Conservation (phyloP, 2,329 filamentous ascomycete genomes). For the Cryoendolithus antarcticus region DNA sequence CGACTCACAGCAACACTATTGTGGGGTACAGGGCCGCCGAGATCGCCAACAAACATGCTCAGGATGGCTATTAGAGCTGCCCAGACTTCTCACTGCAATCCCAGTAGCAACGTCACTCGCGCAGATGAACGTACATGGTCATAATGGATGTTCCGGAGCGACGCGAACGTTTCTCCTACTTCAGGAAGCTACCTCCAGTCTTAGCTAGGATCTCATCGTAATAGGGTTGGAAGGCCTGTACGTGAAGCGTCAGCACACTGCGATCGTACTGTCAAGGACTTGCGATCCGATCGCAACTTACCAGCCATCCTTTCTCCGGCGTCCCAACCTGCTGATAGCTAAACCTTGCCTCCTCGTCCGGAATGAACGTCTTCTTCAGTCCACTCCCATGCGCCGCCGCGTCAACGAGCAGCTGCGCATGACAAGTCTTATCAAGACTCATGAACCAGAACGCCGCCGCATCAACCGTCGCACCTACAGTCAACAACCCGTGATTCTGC, state of each 20-base stretch:
- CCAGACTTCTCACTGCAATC: too few relatives aligned
- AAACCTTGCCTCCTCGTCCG: conserved; percentile 28
- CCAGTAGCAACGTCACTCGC: too few relatives aligned
- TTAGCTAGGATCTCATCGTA: conserved; percentile 42
- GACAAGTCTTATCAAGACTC: conserved; percentile 33
- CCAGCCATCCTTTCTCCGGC: conserved; percentile 40
- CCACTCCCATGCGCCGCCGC: conserved; percentile 28
- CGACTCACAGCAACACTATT: too few relatives aligned
- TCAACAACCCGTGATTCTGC: conserved; percentile 35
- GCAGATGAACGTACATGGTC: too few relatives aligned
- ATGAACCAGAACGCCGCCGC: conserved; percentile 37
- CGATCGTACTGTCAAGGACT: not conserved
- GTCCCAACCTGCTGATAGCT: conserved; percentile 31
- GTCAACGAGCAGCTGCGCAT: conserved; percentile 33
- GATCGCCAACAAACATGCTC: too few relatives aligned
- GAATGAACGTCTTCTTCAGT: conserved; percentile 29
- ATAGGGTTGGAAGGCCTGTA: conserved; percentile 37
- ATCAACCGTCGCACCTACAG: conserved; percentile 29
- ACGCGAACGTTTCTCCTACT: conserved; percentile 10
- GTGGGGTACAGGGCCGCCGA: too few relatives aligned
- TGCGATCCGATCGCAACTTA: too few relatives aligned
- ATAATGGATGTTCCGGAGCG: too few relatives aligned
- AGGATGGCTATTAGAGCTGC: too few relatives aligned
- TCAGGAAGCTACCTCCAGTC: conserved; percentile 38
- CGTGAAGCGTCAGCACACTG: not conserved